Base-by-base conservation (phyloP, 768 basidiomycete genomes). In the Macrocybe gigantea region DNA sequence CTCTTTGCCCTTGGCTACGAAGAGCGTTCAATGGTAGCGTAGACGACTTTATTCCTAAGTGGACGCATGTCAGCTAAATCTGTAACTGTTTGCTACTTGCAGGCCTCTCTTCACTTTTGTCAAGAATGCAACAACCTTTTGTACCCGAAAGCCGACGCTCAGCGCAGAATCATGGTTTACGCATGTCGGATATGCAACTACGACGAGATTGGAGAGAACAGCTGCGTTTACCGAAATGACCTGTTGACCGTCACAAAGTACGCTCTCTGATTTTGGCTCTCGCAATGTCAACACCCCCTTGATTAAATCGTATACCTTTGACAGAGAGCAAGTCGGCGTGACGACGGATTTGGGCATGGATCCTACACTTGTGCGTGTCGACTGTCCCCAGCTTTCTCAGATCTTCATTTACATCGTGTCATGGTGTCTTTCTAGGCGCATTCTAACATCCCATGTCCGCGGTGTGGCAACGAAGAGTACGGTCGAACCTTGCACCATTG, bases 61-160 rank as follows among this genome's bases (percentile, higher is more conserved):
- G 41, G 49, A 47, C 45, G 52, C 22, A 22, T 22, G n/a, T n/a
- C 48, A 52, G 49, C 52, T 50, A 47, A 56, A 53, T 34, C 30
- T 43, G 38, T 39, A 39, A 11, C 29, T 39, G 35, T 7, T n/a
- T 15, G 35, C 40, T 58, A 89, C 93, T 64, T 42, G 1, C 49
- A 91, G 88, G 83, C 89, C 8, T 88, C 88, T 2, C 80, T 95
- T 30, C 83, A 89, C 56, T 95, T 95, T 67, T 95, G 93, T 59
- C 84, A 82, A 35, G 93, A 95, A 74, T 95, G 93, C 74, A 93
- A 94, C 71, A 95, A 96, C 62, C 77, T 96, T 30, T 75, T 96
- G 45, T 94, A 95, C 64, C 93, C 93, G 14, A 85, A 93, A 69
- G 93, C 90, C 38, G 94, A 96, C 67, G 82, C 81, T 48, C 77